These are phyloP conservation scores for Eleusine indica DNA, from an alignment of 176 grass and related monocot species.

Conservation along the genomic window DNA sequence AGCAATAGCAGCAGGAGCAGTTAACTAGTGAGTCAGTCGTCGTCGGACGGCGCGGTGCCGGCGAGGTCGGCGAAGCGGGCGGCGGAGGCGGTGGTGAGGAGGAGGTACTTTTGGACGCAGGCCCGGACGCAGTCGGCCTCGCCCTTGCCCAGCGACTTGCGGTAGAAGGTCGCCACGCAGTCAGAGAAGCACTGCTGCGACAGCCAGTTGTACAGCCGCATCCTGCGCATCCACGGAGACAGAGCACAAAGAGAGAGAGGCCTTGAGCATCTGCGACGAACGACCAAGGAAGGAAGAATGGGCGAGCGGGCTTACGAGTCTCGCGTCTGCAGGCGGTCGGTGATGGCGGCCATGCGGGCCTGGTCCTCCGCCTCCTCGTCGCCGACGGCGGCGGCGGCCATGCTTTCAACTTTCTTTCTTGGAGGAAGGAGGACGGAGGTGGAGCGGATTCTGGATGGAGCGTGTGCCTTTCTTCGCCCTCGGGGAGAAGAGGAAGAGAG, in stretches of 20 bases:
- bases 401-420: conserved; percentile 31
- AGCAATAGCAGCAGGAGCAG: not conserved
- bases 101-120: conserved; percentile 63
- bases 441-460: not conserved
- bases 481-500: not conserved
- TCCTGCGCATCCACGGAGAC: not conserved
- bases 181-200: conserved; percentile 66
- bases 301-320: conserved; percentile 43
- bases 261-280: not conserved
- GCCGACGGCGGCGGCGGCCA: conserved; percentile 12
- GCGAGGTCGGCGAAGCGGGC: conserved; percentile 49
- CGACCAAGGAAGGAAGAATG: not conserved
- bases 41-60: not conserved
- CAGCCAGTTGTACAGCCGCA: conserved; percentile 55
- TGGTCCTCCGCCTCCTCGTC: conserved; percentile 36
- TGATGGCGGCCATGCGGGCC: conserved; percentile 42
- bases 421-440: not conserved
- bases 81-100: conserved; percentile 41
- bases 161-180: conserved; percentile 68
- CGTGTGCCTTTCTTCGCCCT: not conserved
- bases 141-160: conserved; percentile 54
- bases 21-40: not conserved
- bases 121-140: conserved; percentile 64
- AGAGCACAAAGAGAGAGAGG: not conserved
- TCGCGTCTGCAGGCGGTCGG: conserved; percentile 36